Percentiles rank a stretch among this genome's conserved stretches.
Conservation (phyloP, 441 rosid species). For the Gossypium gossypioides region DNA sequence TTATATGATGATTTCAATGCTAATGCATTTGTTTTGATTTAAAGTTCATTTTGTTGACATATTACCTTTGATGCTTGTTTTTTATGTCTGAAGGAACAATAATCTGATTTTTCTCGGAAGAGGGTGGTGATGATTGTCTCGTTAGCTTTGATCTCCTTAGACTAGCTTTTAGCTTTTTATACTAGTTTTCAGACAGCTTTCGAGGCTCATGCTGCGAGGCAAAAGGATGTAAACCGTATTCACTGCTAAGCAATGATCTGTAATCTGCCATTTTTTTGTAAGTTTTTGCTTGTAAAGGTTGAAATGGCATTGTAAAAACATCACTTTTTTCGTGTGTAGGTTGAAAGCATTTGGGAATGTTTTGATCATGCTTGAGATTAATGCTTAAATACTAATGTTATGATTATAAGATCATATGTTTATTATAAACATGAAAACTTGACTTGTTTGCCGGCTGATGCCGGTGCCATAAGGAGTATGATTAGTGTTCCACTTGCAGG, state of each 20-base stretch:
- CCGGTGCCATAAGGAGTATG: not conserved
- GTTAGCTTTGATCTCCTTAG: not conserved
- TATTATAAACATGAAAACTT: not conserved
- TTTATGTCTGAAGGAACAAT: slow-evolving; percentile 1
- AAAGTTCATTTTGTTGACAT: not conserved
- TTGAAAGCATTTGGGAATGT: not conserved
- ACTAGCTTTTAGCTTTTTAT: slow-evolving; percentile 9
- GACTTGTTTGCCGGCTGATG: not conserved
- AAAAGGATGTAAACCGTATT: slow-evolving; percentile 6
- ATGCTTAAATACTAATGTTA: not conserved
- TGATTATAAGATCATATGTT: not conserved
- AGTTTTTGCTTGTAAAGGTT: slow-evolving; percentile 1
- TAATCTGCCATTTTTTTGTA: not conserved
- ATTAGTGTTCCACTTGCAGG: not conserved
- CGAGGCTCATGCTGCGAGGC: not conserved
- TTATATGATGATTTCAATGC: not conserved
- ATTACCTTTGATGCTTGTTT: not conserved
- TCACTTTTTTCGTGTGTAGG: not conserved
- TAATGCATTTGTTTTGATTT: not conserved
- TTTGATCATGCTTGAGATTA: not conserved
- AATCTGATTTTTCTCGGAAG: not conserved
- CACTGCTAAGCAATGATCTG: not conserved
- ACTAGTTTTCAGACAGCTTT: slow-evolving; percentile 8
- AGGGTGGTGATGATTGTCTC: not conserved
- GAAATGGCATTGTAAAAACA: not conserved